These are phyloP conservation scores for Terana coerulea DNA, from an alignment of 768 basidiomycete species.

Conservation along the genomic window DNA sequence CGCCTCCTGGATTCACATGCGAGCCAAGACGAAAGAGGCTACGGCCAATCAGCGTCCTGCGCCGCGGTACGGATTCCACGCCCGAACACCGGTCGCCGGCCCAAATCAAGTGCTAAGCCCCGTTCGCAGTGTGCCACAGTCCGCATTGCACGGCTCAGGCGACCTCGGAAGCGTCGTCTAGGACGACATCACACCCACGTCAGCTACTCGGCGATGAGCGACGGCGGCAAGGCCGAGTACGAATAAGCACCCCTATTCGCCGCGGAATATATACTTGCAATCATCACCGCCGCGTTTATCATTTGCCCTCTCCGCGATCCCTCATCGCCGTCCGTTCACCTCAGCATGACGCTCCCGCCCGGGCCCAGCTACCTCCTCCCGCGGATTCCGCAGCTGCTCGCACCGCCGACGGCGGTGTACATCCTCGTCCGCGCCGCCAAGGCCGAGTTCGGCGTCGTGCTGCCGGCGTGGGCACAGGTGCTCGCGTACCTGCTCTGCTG, in stretches of 20 bases:
- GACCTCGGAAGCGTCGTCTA: no score
- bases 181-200: not conserved
- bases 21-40: no score
- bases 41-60: no score
- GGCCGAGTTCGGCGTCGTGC: not conserved
- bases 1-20: no score
- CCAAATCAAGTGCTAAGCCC: no score
- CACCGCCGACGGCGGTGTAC: constrained; percentile 6
- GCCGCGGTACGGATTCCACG: no score
- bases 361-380: constrained; percentile 10
- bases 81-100: no score
- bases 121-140: no score
- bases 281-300: not conserved
- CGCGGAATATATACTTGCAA: not conserved
- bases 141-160: no score
- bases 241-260: not conserved
- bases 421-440: not conserved
- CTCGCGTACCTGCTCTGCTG: constrained; percentile 15
- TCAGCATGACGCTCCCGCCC: constrained; percentile 21
- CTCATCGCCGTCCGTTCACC: not conserved
- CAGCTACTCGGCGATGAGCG: not conserved
- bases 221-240: not conserved
- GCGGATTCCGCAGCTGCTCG: constrained; percentile 8
- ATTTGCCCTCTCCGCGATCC: not conserved
- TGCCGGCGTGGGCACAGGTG: constrained; percentile 13